Percentiles rank a stretch among this genome's conserved stretches.
phyloP scores from a whole-genome alignment of 1,284 basidiomycete species.

The Golubevia pallescens region DNA sequence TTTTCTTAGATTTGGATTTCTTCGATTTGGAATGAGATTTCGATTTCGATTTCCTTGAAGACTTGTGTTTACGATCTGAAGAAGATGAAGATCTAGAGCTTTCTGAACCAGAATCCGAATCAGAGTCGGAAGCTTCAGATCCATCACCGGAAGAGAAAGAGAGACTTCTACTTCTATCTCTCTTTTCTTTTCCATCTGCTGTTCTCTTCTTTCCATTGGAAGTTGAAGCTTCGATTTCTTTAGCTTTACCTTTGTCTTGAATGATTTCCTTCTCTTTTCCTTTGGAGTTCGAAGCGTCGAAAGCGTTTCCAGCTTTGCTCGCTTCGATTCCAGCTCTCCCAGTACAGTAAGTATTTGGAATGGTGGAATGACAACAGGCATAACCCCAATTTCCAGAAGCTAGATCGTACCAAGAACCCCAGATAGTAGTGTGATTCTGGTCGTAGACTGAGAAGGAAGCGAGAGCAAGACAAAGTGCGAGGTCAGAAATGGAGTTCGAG shows the following conservation, averaged over 20 bases:
- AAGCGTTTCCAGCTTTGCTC: conserved; percentile 8
- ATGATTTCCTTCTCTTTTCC: conserved; percentile 4
- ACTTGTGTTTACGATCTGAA: neutral
- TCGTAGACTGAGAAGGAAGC: conserved; percentile 22
- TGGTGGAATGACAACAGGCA: conserved; percentile 47
- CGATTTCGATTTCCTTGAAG: neutral
- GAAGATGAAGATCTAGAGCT: neutral
- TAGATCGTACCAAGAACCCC: conserved; percentile 56
- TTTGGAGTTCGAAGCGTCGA: conserved; percentile 1
- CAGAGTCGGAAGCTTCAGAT: neutral
- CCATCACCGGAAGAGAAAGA: neutral
- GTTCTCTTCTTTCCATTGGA: neutral
- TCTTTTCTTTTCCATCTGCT: neutral
- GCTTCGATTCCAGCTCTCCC: conserved; percentile 57
- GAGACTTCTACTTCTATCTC: neutral
- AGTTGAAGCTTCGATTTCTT: neutral
- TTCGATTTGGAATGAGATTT: conserved; percentile 5
- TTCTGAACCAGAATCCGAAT: neutral
- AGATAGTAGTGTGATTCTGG: conserved; percentile 50
- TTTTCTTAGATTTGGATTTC: neutral
- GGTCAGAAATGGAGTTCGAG: conserved; percentile 1
- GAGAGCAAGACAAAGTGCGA: too few relatives aligned
- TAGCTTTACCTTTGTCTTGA: neutral
- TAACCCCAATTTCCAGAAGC: conserved; percentile 46
- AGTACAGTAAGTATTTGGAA: conserved; percentile 55